Evolutionary conservation across 179 eudicot species (phyloP), one percentile per base, ranked within the genome.

Genomic region (Camellia oleifera): DNA sequence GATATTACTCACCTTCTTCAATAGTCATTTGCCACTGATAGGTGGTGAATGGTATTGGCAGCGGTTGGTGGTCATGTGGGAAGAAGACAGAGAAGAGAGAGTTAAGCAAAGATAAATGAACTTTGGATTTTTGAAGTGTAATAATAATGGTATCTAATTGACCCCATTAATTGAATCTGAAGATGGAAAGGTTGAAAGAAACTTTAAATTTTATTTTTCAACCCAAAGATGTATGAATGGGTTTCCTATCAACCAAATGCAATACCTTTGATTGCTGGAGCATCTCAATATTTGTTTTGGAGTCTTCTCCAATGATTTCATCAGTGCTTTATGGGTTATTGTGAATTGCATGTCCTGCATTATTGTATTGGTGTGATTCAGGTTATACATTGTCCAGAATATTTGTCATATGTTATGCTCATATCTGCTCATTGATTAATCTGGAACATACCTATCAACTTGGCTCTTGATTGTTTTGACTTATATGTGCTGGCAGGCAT

Each of bases 401-500:
- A 78, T 42, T 68, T 44, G 17, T 65, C 56, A 46, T 76, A 20
- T 69, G 26, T 26, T 26, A 26, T 26, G 32, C 32, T 26, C 32
- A 5, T n/a, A 4, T 73, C 7, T 73, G 44, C 46, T 78, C 3
- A 13, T 12, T 70, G 42, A 11, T 76, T 64, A 69, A 23, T 48
- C 15, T 44, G 23, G 54, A 69, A 62, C 26, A 26, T 42, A 40
- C 54, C 40, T 69, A 76, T 81, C 52, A 56, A 64, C 57, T 64
- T 58, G 26, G 32, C 48, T 65, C 70, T 46, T 56, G 20, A 67
- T 74, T 12, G 20, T 56, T 26, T 26, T 26, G 46, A 72, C 18
- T 74, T 74, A 76, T 62, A 2, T 80, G 18, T 76, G 9, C 61
- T 72, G n/a, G 46, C 89, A 96, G 98, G 82, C 85, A 85, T 80